These are phyloP conservation scores for Aspergillus puulaauensis DNA, from an alignment of 2,329 filamentous ascomycete genomes.

Conservation along the genomic window DNA sequence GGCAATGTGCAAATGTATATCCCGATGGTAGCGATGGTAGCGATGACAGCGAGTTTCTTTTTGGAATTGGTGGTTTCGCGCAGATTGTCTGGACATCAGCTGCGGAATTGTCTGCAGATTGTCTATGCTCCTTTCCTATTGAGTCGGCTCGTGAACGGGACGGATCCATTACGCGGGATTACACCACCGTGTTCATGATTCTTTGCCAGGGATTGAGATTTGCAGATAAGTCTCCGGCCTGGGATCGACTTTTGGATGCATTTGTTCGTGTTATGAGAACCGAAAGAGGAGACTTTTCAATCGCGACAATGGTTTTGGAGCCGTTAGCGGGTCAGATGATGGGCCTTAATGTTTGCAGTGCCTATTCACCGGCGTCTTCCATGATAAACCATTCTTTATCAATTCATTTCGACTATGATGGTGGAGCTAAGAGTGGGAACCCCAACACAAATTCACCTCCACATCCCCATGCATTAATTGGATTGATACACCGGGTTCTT, in stretches of 20 bases:
- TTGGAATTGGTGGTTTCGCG: conserved; percentile 13
- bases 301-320: conserved; percentile 68
- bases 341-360: conserved; percentile 24
- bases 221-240: conserved; percentile 31
- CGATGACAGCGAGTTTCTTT: conserved; percentile 15
- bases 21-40: conserved; percentile 16
- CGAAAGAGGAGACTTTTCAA: conserved; percentile 67
- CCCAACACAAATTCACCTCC: conserved; percentile 1
- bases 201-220: conserved; percentile 58
- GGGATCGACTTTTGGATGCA: conserved; percentile 56
- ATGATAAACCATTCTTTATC: conserved; percentile 38
- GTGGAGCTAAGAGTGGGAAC: not conserved
- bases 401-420: conserved; percentile 24
- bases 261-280: conserved; percentile 58
- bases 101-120: conserved; percentile 32
- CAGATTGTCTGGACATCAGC: conserved; percentile 37
- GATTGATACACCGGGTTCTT: conserved; percentile 56
- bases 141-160: conserved; percentile 44
- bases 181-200: conserved; percentile 67
- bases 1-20: conserved; percentile 36
- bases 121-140: conserved; percentile 42
- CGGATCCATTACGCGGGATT: conserved; percentile 63
- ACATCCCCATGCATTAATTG: conserved; percentile 60
- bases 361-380: conserved; percentile 36
- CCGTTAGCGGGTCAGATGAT: conserved; percentile 62